Base-by-base conservation (phyloP, 1,284 basidiomycete genomes). In the Trichosporon sp. region DNA sequence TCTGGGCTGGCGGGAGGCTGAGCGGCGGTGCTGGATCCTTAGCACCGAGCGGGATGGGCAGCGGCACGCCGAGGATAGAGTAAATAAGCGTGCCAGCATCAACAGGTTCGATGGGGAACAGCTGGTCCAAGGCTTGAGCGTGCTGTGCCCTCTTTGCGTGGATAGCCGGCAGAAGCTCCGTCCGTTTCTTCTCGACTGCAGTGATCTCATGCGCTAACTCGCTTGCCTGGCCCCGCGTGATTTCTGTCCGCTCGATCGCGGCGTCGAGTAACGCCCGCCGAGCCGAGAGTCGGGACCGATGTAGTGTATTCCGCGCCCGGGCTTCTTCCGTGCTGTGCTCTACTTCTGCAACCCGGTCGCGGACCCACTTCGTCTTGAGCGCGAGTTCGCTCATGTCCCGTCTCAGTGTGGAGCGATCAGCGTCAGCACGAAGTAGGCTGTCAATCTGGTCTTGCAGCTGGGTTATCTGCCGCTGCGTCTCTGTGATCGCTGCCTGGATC, bases 11-110 rank as follows among this genome's bases (percentile, higher is more conserved):
- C 59, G 86, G 80, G 57, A 95, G 77, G 4, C 84, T 82, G 59
- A 92, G 81, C 3, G 92, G 91, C n/a, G 92, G 92, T 0, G 89
- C 92, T 40, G 92, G 90, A 71, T 93, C 91, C 60, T 86, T 88
- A 0, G 86, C 75, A 16, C 85, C 83, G 11, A 87, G 70, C 5
- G 92, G 93, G 65, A 95, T 93, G 1, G 93, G 92, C 5, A 96
- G 84, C 11, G 93, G 89, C 49, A 91, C 87, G 60, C 85, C 84
- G 60, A 93, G 82, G 73, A 96, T 91, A 9, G 89, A 87, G 78
- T 90, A 97, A 19, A 95, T 85, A 9, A 95, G 83, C 73, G 92
- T 88, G 1, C 89, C 86, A 11, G 91, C 84, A 29, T 89, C 89
- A 34, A 88, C 83, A 4, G 94, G 87, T 61, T 90, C 88, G 72